Base-by-base conservation (phyloP, 2,329 filamentous ascomycete genomes). In the Pestalotiopsis sp. region DNA sequence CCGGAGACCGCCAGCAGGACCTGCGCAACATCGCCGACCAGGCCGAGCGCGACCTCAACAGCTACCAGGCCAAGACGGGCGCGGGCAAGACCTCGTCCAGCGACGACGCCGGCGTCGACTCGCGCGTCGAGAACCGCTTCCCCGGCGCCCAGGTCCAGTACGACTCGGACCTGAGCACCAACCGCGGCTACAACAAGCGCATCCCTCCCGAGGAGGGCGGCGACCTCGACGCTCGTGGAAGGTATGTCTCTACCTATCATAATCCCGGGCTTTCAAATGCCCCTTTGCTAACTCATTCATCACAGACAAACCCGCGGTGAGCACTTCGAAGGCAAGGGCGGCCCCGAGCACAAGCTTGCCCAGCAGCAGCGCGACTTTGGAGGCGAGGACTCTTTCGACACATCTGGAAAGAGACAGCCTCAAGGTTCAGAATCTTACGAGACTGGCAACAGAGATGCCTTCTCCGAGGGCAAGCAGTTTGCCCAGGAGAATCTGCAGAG, bases 11-110 rank as follows among this genome's bases (percentile, higher is more conserved):
- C 69, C 45, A 52, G 57, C 57, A 59, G 27, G 20, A 59, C 23
- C 80, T 83, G 68, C 79, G 81, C 70, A 73, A 82, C 66, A 82
- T 86, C 67, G 80, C 84, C 68, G 76, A 80, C 41, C 75, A 84
- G 73, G 83, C 84, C 59, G 83, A 86, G 78, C 75, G 74, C 66
- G 83, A 86, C 72, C 79, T 86, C 67, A 85, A 85, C 79, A 82
- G 78, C 13, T 83, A 84, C 73, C 79, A 84, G 71, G 75, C 83
- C 72, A 86, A 85, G 77, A 85, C 83, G 1, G 84, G 84, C 66
- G 76, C 76, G 9, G 79, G 79, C 62, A 82, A 79, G 69, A 73
- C 76, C 3, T 77, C 82, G 5, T 77, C 77, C 4, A 77, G 76
- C 20, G 82, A 84, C 25, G 79, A 84, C 7, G 78, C 81, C 3